Conservation (phyloP, 176 grass and related monocot genomes). For the Saccharum spontaneum region DNA sequence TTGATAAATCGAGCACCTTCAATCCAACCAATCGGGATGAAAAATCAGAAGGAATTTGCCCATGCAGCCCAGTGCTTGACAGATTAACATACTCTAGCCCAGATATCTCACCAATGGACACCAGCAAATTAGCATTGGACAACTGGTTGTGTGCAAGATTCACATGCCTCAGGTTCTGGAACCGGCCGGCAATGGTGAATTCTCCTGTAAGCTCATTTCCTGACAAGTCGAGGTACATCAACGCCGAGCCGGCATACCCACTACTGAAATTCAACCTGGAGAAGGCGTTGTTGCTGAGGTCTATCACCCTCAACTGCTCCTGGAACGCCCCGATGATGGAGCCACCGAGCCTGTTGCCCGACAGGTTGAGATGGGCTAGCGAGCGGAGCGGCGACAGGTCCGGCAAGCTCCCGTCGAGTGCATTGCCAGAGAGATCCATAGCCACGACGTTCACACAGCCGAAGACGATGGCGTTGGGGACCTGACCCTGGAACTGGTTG, state of each 20-base stretch:
- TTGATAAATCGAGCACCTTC: conserved; percentile 82
- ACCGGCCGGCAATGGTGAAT: conserved; percentile 35
- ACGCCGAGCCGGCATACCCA: conserved; percentile 51
- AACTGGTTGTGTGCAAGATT: conserved; percentile 89
- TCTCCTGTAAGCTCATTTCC: conserved; percentile 62
- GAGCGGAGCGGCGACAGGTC: conserved; percentile 58
- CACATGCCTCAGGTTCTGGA: conserved; percentile 60
- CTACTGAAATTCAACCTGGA: conserved; percentile 56
- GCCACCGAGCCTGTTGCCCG: conserved; percentile 56
- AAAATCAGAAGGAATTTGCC: conserved; percentile 51
- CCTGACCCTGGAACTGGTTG: conserved; percentile 56
- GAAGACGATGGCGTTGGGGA: conserved; percentile 40
- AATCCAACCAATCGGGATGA: conserved; percentile 54
- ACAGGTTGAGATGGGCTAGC: conserved; percentile 77
- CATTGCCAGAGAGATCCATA: conserved; percentile 77
- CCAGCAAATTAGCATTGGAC: conserved; percentile 42
- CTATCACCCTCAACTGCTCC: conserved; percentile 58
- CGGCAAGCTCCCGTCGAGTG: conserved; percentile 56
- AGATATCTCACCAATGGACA: conserved; percentile 40
- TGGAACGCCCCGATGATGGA: conserved; percentile 46
- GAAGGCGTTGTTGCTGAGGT: conserved; percentile 87
- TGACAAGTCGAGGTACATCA: conserved; percentile 83
- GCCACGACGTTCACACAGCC: conserved; percentile 44
- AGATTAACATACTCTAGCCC: conserved; percentile 84
- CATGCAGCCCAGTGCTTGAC: conserved; percentile 70